Evolutionary conservation across 345 rosid genomes (phyloP).

Genomic region (Eucalyptus sp.): DNA sequence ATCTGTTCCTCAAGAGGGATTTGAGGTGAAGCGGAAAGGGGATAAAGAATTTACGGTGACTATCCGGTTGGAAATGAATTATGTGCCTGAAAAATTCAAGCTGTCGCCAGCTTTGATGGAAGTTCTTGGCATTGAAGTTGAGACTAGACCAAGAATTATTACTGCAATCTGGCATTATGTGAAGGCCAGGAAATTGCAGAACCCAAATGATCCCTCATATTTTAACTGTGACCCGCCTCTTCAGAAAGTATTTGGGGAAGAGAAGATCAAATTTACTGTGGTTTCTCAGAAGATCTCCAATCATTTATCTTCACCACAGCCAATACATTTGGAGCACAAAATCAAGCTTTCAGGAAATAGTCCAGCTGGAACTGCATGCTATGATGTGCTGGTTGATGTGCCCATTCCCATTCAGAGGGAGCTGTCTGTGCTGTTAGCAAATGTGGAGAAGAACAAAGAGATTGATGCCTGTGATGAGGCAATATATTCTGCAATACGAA

Average conservation of each 20-base stretch:
- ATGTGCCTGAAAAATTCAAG: conserved; percentile 87
- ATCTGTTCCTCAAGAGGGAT: conserved; percentile 89
- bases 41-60: conserved; percentile 76
- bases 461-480: conserved; percentile 93
- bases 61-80: conserved; percentile 85
- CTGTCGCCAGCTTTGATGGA: conserved; percentile 85
- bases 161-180: conserved; percentile 99
- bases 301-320: conserved; percentile 81
- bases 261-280: conserved; percentile 68
- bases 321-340: conserved; percentile 85
- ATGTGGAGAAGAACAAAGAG: conserved; percentile 95
- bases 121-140: conserved; percentile 95
- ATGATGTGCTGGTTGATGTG: conserved; percentile 88
- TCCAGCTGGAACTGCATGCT: conserved; percentile 82
- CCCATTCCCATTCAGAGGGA: conserved; percentile 95
- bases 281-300: conserved; percentile 85
- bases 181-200: conserved; percentile 92
- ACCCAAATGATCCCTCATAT: conserved; percentile 75
- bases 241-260: conserved; percentile 88
- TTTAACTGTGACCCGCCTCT: conserved; percentile 84
- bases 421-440: conserved; percentile 66
- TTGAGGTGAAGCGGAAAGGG: conserved; percentile 96
- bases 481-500: conserved; percentile 81
- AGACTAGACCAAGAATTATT: conserved; percentile 90
- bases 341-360: conserved; percentile 81